These are phyloP conservation scores for Fusarium camptoceras DNA, from an alignment of 2,329 filamentous ascomycete genomes.

Conservation along the genomic window DNA sequence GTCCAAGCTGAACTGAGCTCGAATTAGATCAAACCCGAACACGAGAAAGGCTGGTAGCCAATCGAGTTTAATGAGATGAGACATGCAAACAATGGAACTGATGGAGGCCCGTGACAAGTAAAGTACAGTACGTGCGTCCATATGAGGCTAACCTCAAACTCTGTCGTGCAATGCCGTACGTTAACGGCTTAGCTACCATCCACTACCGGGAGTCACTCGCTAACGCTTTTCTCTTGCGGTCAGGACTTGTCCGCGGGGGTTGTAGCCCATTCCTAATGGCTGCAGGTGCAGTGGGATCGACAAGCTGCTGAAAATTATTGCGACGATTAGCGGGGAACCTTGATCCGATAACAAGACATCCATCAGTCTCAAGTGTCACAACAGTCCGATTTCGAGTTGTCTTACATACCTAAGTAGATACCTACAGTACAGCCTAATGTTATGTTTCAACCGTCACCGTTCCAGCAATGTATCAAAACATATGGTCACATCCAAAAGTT, in stretches of 20 bases:
- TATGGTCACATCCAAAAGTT: background rate
- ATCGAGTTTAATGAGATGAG: constrained; percentile 37
- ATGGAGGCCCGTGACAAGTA: constrained; percentile 24
- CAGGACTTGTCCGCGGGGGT: constrained; percentile 7
- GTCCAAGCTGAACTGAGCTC: constrained; percentile 18
- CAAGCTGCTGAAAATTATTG: background rate
- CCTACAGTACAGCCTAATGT: background rate
- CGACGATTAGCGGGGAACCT: background rate
- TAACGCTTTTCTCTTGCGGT: constrained; percentile 20
- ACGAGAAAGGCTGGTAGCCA: constrained; percentile 30
- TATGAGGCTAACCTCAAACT: constrained; percentile 2
- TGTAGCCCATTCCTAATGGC: background rate
- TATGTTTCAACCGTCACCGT: background rate
- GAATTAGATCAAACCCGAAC: constrained; percentile 33
- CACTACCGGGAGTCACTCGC: constrained; percentile 1
- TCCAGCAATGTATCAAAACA: background rate
- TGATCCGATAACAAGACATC: background rate
- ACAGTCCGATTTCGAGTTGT: background rate
- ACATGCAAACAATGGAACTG: constrained; percentile 21
- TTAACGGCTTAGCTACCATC: constrained; percentile 16
- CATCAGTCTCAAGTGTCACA: background rate
- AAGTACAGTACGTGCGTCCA: background rate
- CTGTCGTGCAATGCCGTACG: background rate
- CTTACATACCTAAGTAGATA: background rate
- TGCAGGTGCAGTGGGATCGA: background rate